Evolutionary conservation across 441 rosid species (phyloP), one percentile per base, ranked within the genome.

Genomic region (Brassica hybrid): DNA sequence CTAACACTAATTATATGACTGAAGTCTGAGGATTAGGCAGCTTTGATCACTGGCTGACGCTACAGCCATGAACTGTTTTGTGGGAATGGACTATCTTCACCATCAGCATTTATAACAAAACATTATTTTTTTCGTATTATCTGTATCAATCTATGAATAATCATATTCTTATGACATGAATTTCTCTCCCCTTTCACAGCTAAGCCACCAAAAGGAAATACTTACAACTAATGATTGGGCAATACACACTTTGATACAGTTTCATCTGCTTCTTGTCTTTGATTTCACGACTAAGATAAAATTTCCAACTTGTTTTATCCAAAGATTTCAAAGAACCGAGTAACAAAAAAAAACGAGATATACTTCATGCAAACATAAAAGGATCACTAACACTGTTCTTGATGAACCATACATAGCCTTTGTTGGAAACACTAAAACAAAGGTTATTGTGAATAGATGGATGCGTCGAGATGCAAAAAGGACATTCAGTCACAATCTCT

Each of bases 81-180:
- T 90, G 94, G 90, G 92, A 83, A 91, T 89, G 97, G 96, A 89
- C 30, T 83, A 97, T 66, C 82, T 95, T n/a, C 99, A 43, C 50
- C 14, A 43, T 43, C 13, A 10, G 50, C 8, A 7, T 34, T 34
- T 27, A 27, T 27, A 3, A 27, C 30, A 27, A 27, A 27, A 27
- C 30, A 34, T 34, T 34, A 34, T 34, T 7, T 34, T 7, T 34
- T 6, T 34, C 38, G 8, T 34, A 6, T 6, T 34, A 34, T 34
- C 38, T 34, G 30, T 7, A 34, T 34, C 38, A 34, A 34, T 34
- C 50, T 1, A 10, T 43, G 50, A 43, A 43, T 5, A 43, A 60
- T 72, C 59, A 38, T 60, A 5, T 23, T 71, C 38, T 41, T 10
- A 2, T 21, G 45, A 41, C 59, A 16, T 54, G 21, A 43, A 54